Evolutionary conservation across 495 filamentous ascomycete species (phyloP).

Genomic region (Filosporella fistucella): DNA sequence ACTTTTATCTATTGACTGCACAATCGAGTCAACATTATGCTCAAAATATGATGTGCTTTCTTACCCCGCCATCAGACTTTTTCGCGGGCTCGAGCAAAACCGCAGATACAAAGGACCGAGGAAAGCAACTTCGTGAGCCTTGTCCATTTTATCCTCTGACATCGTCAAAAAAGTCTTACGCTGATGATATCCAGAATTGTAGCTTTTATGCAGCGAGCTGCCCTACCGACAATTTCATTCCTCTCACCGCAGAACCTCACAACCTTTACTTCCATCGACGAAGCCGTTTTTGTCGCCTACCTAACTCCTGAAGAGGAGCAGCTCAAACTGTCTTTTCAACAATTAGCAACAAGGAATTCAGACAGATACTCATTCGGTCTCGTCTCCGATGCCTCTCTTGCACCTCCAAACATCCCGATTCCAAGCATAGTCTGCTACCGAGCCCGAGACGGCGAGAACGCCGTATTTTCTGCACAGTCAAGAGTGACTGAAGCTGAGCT

Average conservation of each 20-base stretch:
- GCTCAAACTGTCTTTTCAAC: too few relatives aligned
- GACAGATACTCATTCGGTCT: slow-evolving; percentile 39
- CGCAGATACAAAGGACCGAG: slow-evolving; percentile 38
- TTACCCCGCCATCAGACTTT: slow-evolving; percentile 45
- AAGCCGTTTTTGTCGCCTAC: slow-evolving; percentile 37
- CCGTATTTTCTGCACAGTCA: slow-evolving; percentile 27
- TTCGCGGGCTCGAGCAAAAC: slow-evolving; percentile 26
- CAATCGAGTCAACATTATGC: slow-evolving; percentile 32
- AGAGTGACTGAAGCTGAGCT: slow-evolving; percentile 27
- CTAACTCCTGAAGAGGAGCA: too few relatives aligned
- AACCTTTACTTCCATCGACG: slow-evolving; percentile 33
- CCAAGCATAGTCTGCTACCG: slow-evolving; percentile 36
- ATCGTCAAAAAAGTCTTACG: not conserved
- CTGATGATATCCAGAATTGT: slow-evolving; percentile 29
- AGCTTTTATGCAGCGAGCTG: slow-evolving; percentile 33
- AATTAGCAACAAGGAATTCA: too few relatives aligned
- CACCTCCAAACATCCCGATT: not conserved
- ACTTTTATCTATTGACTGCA: slow-evolving; percentile 39
- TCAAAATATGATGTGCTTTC: slow-evolving; percentile 33
- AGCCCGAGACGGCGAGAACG: slow-evolving; percentile 32
- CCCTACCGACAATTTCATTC: slow-evolving; percentile 28
- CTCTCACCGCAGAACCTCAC: slow-evolving; percentile 26
- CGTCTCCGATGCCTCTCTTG: slow-evolving; percentile 16
- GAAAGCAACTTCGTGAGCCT: slow-evolving; percentile 31
- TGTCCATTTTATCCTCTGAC: not conserved